These are phyloP conservation scores for Orbilia javanica DNA, from an alignment of 2,329 filamentous ascomycete species.

Conservation along the genomic window DNA sequence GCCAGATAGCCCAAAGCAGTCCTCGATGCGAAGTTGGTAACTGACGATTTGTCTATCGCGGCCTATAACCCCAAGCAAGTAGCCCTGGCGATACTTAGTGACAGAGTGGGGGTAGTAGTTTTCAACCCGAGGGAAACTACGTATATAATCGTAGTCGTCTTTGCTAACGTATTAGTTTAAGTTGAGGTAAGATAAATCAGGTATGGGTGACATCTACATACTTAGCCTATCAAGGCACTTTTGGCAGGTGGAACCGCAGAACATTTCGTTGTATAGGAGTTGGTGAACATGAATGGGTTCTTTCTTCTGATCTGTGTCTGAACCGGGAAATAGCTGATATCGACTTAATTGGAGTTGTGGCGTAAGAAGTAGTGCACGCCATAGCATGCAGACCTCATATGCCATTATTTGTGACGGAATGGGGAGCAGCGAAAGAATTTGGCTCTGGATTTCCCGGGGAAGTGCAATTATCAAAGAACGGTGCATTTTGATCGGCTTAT, in stretches of 20 bases:
- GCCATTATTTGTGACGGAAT: conserved; percentile 14
- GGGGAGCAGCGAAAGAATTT: conserved; percentile 18
- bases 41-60: not conserved
- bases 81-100: not conserved
- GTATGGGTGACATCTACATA: not conserved
- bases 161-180: not conserved
- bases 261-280: not conserved
- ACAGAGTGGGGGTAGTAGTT: not conserved
- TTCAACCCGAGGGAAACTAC: not conserved
- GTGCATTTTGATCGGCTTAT: not conserved
- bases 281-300: not conserved
- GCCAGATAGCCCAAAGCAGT: not conserved
- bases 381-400: not conserved
- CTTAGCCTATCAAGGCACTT: not conserved
- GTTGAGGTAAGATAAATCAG: not conserved
- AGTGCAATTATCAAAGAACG: not conserved
- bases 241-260: not conserved
- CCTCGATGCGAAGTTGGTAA: not conserved
- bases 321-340: not conserved
- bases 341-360: not conserved
- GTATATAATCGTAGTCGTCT: not conserved
- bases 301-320: not conserved
- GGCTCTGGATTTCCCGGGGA: conserved; percentile 12
- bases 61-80: not conserved
- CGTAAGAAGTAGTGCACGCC: not conserved